phyloP scores from a whole-genome alignment of 345 rosid species.

The Aurinia saxatilis region DNA sequence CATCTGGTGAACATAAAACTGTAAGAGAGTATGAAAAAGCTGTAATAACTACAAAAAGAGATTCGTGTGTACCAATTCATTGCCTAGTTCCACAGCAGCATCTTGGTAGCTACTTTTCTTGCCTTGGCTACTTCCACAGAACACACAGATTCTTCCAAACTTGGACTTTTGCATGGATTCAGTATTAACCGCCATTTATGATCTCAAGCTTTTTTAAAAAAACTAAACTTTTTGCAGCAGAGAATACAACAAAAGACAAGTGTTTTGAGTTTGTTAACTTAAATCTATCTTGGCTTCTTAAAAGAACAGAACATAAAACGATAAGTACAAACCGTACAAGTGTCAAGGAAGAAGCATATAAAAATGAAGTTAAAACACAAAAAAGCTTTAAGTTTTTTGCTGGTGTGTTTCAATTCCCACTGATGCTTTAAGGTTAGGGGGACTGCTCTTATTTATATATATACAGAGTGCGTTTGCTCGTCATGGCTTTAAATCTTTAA shows the following conservation, averaged over 20 bases:
- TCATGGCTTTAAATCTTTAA: too few species aligned
- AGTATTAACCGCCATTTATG: constrained; percentile 38
- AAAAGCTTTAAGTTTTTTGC: neutral
- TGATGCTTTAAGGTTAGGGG: constrained; percentile 3
- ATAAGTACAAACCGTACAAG: constrained; percentile 16
- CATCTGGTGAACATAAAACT: constrained; percentile 21
- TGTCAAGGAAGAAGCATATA: constrained; percentile 8
- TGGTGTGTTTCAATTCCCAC: constrained; percentile 5
- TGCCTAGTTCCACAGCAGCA: constrained; percentile 77
- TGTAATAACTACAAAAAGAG: neutral
- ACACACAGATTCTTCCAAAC: constrained; percentile 79
- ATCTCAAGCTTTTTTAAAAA: neutral
- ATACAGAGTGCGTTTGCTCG: constrained; percentile 25
- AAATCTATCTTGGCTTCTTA: neutral
- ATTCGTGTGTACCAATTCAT: constrained; percentile 50
- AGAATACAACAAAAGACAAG: too few species aligned
- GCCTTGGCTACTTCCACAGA: constrained; percentile 89
- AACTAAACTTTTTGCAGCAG: too few species aligned
- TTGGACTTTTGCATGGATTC: constrained; percentile 29
- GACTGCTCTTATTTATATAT: constrained; percentile 11
- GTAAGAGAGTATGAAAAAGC: neutral
- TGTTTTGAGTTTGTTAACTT: too few species aligned
- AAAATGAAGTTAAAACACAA: neutral
- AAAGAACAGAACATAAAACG: constrained; percentile 8
- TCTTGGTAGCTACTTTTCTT: constrained; percentile 56